These are phyloP conservation scores for Leccinum subrobustum DNA, from an alignment of 1,284 basidiomycete species.

Conservation along the genomic window DNA sequence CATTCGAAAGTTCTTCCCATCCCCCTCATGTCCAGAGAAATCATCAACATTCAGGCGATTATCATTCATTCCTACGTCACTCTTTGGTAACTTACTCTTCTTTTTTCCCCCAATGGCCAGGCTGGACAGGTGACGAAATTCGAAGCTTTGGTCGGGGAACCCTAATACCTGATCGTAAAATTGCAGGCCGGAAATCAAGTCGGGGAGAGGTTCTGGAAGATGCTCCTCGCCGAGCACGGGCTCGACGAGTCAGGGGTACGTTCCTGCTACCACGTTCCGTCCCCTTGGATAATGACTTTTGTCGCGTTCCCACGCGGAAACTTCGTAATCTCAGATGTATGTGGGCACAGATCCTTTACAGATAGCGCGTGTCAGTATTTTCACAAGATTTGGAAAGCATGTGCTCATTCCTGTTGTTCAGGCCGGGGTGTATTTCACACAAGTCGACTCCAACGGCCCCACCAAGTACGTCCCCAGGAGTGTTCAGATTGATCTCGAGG, in stretches of 20 bases:
- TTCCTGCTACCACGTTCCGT: slow-evolving; percentile 9
- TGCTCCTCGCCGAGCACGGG: slow-evolving; percentile 80
- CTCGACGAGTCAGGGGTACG: slow-evolving; percentile 68
- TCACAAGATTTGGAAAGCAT: neutral
- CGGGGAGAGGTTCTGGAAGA: slow-evolving; percentile 76
- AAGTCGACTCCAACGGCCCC: slow-evolving; percentile 46
- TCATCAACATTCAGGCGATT: slow-evolving; percentile 62
- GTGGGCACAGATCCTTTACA: slow-evolving; percentile 48
- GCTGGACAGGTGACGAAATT: slow-evolving; percentile 55
- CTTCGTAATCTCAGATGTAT: slow-evolving; percentile 39
- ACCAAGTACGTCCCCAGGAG: slow-evolving; percentile 92
- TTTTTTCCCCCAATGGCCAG: slow-evolving; percentile 31
- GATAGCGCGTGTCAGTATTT: slow-evolving; percentile 41
- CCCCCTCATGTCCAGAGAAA: slow-evolving; percentile 52
- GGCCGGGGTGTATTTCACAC: slow-evolving; percentile 75
- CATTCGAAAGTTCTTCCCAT: slow-evolving; percentile 16
- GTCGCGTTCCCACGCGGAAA: slow-evolving; percentile 7
- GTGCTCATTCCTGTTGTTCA: slow-evolving; percentile 28
- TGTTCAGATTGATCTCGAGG: slow-evolving; percentile 88
- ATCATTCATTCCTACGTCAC: neutral
- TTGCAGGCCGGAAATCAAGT: slow-evolving; percentile 71
- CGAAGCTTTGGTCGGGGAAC: neutral
- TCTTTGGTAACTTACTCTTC: slow-evolving; percentile 5
- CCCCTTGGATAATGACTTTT: slow-evolving; percentile 30
- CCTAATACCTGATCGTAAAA: slow-evolving; percentile 19